phyloP scores from a whole-genome alignment of 176 grass and related monocot species.

The Eragrostis curvula region DNA sequence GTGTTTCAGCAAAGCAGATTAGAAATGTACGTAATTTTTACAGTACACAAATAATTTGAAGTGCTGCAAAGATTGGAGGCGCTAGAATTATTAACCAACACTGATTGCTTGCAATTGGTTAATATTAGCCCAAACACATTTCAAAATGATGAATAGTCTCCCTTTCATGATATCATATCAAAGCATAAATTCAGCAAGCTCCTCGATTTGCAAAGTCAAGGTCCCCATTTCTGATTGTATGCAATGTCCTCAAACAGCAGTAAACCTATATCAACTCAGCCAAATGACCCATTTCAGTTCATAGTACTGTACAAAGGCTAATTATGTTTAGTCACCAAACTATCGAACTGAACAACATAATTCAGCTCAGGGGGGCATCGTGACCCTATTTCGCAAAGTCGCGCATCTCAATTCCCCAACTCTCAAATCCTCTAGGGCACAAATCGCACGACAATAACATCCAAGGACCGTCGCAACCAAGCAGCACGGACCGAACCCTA shows the following conservation, averaged over 20 bases:
- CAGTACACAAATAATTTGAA: background rate
- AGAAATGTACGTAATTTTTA: background rate
- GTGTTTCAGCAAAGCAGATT: background rate
- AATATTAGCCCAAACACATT: background rate
- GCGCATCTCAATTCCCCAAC: background rate
- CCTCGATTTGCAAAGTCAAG: background rate
- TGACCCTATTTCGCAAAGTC: conserved; percentile 4
- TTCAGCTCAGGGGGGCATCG: background rate
- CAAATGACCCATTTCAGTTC: background rate
- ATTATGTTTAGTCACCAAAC: background rate
- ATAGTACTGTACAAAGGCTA: background rate
- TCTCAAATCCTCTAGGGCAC: background rate
- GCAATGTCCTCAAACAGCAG: background rate
- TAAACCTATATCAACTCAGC: background rate
- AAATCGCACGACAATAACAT: background rate
- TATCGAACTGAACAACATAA: conserved; percentile 10
- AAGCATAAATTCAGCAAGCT: background rate
- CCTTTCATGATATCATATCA: background rate
- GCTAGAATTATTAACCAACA: background rate
- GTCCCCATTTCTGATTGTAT: background rate
- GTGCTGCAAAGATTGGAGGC: background rate
- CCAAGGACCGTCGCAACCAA: conserved; percentile 2
- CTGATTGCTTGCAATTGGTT: background rate
- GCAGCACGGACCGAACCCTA: conserved; percentile 36
- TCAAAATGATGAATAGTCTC: background rate